phyloP scores from a whole-genome alignment of 306 rosid genomes.

The Pterocarpus macrocarpus region DNA sequence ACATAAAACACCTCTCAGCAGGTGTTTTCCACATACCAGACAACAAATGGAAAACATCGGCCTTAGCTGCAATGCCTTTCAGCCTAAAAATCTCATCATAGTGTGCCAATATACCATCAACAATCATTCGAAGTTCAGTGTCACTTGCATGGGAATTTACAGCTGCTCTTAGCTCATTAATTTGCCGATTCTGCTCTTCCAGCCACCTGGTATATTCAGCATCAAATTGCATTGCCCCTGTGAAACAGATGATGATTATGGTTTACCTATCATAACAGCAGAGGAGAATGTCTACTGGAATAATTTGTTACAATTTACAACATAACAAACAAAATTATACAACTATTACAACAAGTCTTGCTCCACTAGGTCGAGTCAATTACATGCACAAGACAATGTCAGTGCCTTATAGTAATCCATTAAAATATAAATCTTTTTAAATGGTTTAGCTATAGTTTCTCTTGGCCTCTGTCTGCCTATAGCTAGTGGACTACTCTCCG shows the following conservation, averaged over 20 bases:
- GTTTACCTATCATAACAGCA: constrained; percentile 31
- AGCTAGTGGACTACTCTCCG: not conserved
- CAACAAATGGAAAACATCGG: constrained; percentile 95
- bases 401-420: not conserved
- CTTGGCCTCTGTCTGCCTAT: not conserved
- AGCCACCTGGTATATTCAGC: constrained; percentile 94
- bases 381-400: not conserved
- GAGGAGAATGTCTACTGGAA: constrained; percentile 28
- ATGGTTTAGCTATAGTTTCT: not conserved
- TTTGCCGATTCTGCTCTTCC: constrained; percentile 92
- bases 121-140: constrained; percentile 92
- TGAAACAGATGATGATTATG: constrained; percentile 47
- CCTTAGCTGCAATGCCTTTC: constrained; percentile 87
- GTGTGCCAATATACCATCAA: constrained; percentile 81
- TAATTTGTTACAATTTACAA: constrained; percentile 33
- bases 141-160: constrained; percentile 97
- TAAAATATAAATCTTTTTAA: not conserved
- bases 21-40: constrained; percentile 99
- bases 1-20: constrained; percentile 93
- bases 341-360: not conserved
- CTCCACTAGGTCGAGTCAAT: not conserved
- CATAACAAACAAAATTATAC: constrained; percentile 36
- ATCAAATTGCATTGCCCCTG: constrained; percentile 97
- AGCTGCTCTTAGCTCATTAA: constrained; percentile 92
- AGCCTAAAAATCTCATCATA: constrained; percentile 89